Conservation (phyloP, 1,139 yeast species). For the Zygoascus hellenicus region DNA sequence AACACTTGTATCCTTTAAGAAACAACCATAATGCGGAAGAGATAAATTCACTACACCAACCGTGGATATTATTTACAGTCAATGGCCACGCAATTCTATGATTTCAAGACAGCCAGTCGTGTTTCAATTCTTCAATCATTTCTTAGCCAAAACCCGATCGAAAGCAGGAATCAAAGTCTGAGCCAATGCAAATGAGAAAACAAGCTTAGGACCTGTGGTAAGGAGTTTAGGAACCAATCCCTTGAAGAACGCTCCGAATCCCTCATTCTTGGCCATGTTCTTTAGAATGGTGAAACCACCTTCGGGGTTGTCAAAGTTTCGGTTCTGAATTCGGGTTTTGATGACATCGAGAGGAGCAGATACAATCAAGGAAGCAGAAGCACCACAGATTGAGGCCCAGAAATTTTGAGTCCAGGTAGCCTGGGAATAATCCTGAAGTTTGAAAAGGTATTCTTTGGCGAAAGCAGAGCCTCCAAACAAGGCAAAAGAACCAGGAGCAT, state of each 20-base stretch:
- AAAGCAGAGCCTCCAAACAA: slow-evolving; percentile 98
- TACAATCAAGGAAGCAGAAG: slow-evolving; percentile 92
- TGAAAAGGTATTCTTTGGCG: slow-evolving; percentile 92
- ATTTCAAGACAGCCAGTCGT: no score
- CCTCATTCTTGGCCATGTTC: slow-evolving; percentile 86
- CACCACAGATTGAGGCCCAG: slow-evolving; percentile 94
- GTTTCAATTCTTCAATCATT: not conserved
- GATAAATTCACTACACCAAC: no score
- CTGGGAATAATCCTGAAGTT: slow-evolving; percentile 73
- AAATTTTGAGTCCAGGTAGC: slow-evolving; percentile 97
- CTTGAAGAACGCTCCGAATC: slow-evolving; percentile 81
- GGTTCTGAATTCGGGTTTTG: slow-evolving; percentile 96
- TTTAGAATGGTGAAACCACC: slow-evolving; percentile 87
- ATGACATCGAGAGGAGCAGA: slow-evolving; percentile 98
- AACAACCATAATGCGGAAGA: no score
- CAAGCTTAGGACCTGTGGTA: slow-evolving; percentile 97
- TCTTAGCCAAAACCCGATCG: slow-evolving; percentile 47
- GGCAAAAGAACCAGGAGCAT: slow-evolving; percentile 98
- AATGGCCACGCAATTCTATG: no score
- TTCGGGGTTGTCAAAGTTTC: slow-evolving; percentile 92
- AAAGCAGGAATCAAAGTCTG: slow-evolving; percentile 95
- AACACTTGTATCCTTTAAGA: no score
- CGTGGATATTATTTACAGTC: no score
- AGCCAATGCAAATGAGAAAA: slow-evolving; percentile 93
- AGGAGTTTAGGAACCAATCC: slow-evolving; percentile 94